Evolutionary conservation across 2,329 filamentous ascomycete genomes (phyloP), one percentile per base, ranked within the genome.

Genomic region (Stagonosporopsis vannaccii): DNA sequence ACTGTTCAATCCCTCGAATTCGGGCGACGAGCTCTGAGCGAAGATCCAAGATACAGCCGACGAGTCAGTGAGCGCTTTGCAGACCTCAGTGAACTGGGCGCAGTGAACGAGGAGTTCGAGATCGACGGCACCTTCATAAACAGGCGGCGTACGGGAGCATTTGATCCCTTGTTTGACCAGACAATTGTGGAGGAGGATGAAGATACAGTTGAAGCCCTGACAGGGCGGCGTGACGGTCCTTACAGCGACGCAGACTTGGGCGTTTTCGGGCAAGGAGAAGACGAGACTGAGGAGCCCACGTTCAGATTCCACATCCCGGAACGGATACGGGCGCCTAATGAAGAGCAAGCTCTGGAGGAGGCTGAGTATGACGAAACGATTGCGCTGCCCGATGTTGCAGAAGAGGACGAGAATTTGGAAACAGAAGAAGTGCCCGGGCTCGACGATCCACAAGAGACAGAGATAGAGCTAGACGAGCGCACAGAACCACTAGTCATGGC

Each of bases 61-160:
- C 79, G 81, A 56, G 67, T 82, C 43, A 84, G 81, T 62, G 83
- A 84, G 55, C 75, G 79, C 52, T 84, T 84, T 61, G 80, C 74
- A 1, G 81, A 82, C 51, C 59, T 79, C 42, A 80, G 77, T 17
- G 75, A 76, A 28, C 56, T 77, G 2, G 72, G 68, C 8, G 62
- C 69, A 9, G 71, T 73, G 15, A 69, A 66, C 4, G 72, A 73
- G 42, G 74, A 74, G 35, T 72, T 63, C 44, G 75, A 78, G 51
- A 57, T 81, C 8, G 80, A 81, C 48, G 77, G 78, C 12, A 78
- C 74, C 1, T 79, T 75, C 36, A 72, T 74, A 42, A 74, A 69
- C 37, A 52, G 69, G 44, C 58, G 60, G 33, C 60, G 60, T 30
- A 62, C 65, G 11, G 45, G 63, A 0, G 61, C 58, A 40, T 59